Evolutionary conservation across 164 flowering plant genomes (phyloP).

Genomic region (Akebia trifoliata): DNA sequence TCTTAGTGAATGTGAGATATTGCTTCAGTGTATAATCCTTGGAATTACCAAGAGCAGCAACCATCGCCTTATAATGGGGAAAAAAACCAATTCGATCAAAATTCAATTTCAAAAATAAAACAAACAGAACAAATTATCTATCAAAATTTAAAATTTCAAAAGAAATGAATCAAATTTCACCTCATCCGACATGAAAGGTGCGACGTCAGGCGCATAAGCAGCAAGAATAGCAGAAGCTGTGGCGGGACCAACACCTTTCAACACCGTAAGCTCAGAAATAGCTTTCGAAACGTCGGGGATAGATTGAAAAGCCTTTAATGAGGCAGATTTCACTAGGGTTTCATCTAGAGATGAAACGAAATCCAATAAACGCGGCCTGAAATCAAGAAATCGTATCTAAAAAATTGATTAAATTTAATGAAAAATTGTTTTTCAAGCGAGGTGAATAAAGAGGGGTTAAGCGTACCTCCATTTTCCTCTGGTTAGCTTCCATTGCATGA

Average conservation of each 20-base stretch:
- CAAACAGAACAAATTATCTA: not conserved
- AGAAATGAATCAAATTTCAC: constrained; percentile 21
- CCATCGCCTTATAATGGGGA: constrained; percentile 55
- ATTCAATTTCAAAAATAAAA: not conserved
- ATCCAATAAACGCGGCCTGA: constrained; percentile 70
- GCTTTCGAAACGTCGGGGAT: constrained; percentile 72
- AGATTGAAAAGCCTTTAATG: constrained; percentile 58
- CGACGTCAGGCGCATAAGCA: constrained; percentile 65
- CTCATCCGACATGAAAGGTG: constrained; percentile 96
- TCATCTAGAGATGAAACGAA: constrained; percentile 63
- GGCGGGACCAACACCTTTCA: constrained; percentile 91
- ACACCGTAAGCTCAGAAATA: constrained; percentile 53
- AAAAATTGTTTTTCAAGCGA: not conserved
- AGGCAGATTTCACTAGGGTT: constrained; percentile 50
- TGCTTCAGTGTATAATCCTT: constrained; percentile 79
- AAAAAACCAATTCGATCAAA: too few relatives aligned
- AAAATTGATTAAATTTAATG: not conserved
- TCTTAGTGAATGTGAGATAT: constrained; percentile 51
- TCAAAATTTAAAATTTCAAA: not conserved
- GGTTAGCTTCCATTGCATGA: constrained; percentile 86
- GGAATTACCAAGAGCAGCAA: constrained; percentile 57
- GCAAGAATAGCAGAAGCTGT: constrained; percentile 88
- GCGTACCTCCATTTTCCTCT: constrained; percentile 79
- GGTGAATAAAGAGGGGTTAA: not conserved
- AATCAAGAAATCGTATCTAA: constrained; percentile 4